Evolutionary conservation across 495 filamentous ascomycete species (phyloP).

Genomic region (Talaromyces liani): DNA sequence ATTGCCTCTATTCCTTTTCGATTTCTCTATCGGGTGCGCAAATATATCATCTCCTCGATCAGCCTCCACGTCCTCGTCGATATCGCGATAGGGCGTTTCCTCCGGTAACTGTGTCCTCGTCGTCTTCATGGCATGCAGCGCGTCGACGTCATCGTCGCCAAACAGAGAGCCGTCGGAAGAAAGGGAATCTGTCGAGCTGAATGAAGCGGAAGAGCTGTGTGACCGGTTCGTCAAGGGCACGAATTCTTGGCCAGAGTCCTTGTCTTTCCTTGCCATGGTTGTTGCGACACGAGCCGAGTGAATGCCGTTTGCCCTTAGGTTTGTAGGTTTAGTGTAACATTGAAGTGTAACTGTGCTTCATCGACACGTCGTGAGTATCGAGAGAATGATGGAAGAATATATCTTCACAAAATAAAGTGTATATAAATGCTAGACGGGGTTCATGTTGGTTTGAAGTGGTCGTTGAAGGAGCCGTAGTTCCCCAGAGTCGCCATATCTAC

Average conservation of each 20-base stretch:
- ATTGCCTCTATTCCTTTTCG: conserved; percentile 36
- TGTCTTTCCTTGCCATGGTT: conserved; percentile 2
- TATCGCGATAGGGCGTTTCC: conserved; percentile 4
- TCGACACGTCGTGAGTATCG: background rate
- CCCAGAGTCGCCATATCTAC: background rate
- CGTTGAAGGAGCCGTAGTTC: background rate
- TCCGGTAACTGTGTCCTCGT: background rate
- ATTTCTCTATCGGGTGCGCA: conserved; percentile 8
- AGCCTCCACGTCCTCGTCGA: conserved; percentile 3
- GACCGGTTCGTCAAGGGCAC: conserved; percentile 4
- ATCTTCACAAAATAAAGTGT: background rate
- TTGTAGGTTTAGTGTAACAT: background rate
- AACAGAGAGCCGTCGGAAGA: conserved; percentile 10
- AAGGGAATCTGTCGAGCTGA: conserved; percentile 1
- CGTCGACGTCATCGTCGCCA: background rate
- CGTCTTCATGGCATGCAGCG: background rate
- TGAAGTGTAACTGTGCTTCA: background rate
- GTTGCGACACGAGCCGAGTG: background rate
- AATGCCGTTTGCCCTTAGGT: background rate
- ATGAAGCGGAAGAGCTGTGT: conserved; percentile 1
- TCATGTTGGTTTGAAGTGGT: background rate
- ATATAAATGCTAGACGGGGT: background rate
- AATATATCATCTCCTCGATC: background rate
- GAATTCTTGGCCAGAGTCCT: background rate
- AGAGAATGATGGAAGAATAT: background rate